phyloP scores from a whole-genome alignment of 2,329 filamentous ascomycete species.

The Pseudonectria buxi region DNA sequence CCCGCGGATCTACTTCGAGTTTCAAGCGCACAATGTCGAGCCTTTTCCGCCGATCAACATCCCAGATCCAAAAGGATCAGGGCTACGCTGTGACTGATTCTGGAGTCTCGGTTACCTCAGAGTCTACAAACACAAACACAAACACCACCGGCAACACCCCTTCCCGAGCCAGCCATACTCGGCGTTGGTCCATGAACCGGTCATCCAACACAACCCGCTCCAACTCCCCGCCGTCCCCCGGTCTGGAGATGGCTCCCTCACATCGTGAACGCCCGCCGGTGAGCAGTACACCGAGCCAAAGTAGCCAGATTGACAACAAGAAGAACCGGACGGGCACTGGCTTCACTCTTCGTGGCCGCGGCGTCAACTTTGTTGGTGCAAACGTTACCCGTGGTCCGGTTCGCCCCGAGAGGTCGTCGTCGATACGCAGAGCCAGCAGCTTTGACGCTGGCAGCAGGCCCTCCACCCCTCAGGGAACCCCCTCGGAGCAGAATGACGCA shows the following conservation, averaged over 20 bases:
- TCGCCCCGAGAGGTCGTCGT: conserved; percentile 19
- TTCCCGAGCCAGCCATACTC: conserved; percentile 22
- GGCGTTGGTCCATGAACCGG: conserved; percentile 40
- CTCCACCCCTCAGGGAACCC: conserved; percentile 14
- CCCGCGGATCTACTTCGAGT: conserved; percentile 36
- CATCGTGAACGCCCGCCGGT: conserved; percentile 16
- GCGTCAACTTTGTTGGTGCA: conserved; percentile 40
- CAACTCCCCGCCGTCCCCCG: conserved; percentile 45
- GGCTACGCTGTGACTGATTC: conserved; percentile 19
- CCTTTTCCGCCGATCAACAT: conserved; percentile 40
- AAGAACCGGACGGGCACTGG: conserved; percentile 48
- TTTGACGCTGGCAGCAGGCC: conserved; percentile 35
- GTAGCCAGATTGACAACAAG: conserved; percentile 42
- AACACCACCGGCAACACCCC: conserved; percentile 22
- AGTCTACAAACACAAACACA: too few relatives aligned
- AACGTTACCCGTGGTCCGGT: conserved; percentile 17
- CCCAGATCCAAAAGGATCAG: conserved; percentile 22
- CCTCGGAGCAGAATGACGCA: conserved; percentile 17
- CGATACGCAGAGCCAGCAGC: conserved; percentile 39
- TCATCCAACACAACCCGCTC: conserved; percentile 41
- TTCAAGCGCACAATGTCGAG: conserved; percentile 45
- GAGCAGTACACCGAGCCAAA: conserved; percentile 33
- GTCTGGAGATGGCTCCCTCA: conserved; percentile 34
- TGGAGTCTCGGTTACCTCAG: conserved; percentile 17
- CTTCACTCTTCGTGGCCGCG: conserved; percentile 40